phyloP scores from a whole-genome alignment of 805 yeast genomes.

The Vanderwaltozyma verrucispora region DNA sequence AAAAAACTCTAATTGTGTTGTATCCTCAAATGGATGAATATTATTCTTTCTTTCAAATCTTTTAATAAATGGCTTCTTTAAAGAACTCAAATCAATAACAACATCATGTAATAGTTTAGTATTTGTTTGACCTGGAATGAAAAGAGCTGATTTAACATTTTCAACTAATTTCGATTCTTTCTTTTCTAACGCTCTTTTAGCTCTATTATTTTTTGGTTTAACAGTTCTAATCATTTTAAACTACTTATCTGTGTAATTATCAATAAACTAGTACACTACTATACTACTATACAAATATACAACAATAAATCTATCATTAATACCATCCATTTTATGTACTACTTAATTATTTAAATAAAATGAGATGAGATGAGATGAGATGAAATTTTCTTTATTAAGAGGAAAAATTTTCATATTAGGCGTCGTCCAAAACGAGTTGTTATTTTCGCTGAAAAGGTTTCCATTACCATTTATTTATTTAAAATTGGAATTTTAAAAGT shows the following conservation, averaged over 20 bases:
- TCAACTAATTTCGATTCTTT: constrained; percentile 83
- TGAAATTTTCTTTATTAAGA: too few species aligned
- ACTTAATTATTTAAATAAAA: too few species aligned
- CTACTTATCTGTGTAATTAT: not conserved
- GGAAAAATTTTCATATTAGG: too few species aligned
- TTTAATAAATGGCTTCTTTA: constrained; percentile 85
- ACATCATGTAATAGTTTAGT: constrained; percentile 77
- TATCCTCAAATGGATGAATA: constrained; percentile 87
- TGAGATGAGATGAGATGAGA: too few species aligned
- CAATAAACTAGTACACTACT: too few species aligned
- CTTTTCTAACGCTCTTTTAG: constrained; percentile 87
- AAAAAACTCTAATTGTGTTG: constrained; percentile 75
- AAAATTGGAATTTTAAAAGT: too few species aligned
- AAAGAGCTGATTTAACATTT: constrained; percentile 80
- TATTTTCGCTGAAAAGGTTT: too few species aligned
- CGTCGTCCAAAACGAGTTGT: too few species aligned
- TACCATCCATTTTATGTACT: too few species aligned
- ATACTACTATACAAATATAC: too few species aligned
- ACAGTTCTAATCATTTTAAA: constrained; percentile 33
- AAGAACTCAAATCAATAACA: constrained; percentile 76
- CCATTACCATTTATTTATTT: too few species aligned
- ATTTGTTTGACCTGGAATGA: constrained; percentile 80
- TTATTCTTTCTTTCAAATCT: constrained; percentile 85
- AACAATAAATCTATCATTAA: too few species aligned
- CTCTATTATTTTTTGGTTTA: constrained; percentile 89